A percentile compares a stretch with the other conserved stretches of the same genome.
Evolutionary conservation across 805 yeast genomes (phyloP).

Genomic region (Saccharomyces jurei): DNA sequence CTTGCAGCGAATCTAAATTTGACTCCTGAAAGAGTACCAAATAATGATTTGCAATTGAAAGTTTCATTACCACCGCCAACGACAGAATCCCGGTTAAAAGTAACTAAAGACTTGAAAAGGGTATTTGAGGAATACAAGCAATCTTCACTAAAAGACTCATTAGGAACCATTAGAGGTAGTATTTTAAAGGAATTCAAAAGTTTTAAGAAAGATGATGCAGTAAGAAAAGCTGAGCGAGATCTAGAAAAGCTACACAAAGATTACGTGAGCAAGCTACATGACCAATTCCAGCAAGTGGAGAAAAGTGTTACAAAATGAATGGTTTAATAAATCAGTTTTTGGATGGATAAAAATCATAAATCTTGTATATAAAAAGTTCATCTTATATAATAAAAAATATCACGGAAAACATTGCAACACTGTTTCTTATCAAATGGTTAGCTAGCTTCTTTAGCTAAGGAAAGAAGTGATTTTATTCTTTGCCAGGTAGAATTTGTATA

Average conservation of each 20-base stretch:
- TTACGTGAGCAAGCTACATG: slow-evolving; percentile 50
- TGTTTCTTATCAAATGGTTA: slow-evolving; percentile 1
- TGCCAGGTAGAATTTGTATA: slow-evolving; percentile 73
- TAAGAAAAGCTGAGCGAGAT: slow-evolving; percentile 46
- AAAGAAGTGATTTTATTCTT: slow-evolving; percentile 45
- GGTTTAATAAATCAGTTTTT: background rate
- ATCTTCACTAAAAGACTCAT: slow-evolving; percentile 39
- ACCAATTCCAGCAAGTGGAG: slow-evolving; percentile 49
- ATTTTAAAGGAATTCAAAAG: slow-evolving; percentile 49
- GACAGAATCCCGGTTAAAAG: slow-evolving; percentile 51
- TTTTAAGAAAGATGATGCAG: slow-evolving; percentile 44
- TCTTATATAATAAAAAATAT: background rate
- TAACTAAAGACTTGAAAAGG: slow-evolving; percentile 55
- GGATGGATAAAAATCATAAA: background rate
- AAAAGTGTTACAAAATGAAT: slow-evolving; percentile 31
- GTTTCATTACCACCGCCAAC: slow-evolving; percentile 72
- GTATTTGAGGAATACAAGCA: slow-evolving; percentile 55
- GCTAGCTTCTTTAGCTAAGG: slow-evolving; percentile 40
- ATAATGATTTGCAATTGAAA: slow-evolving; percentile 63
- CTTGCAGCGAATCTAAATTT: slow-evolving; percentile 61
- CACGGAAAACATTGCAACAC: background rate
- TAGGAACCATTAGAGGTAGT: slow-evolving; percentile 51
- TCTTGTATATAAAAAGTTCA: background rate
- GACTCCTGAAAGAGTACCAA: slow-evolving; percentile 71
- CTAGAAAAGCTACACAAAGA: slow-evolving; percentile 66